These are phyloP conservation scores for Aspergillus kassunensis DNA, from an alignment of 495 filamentous ascomycete genomes.

Conservation along the genomic window DNA sequence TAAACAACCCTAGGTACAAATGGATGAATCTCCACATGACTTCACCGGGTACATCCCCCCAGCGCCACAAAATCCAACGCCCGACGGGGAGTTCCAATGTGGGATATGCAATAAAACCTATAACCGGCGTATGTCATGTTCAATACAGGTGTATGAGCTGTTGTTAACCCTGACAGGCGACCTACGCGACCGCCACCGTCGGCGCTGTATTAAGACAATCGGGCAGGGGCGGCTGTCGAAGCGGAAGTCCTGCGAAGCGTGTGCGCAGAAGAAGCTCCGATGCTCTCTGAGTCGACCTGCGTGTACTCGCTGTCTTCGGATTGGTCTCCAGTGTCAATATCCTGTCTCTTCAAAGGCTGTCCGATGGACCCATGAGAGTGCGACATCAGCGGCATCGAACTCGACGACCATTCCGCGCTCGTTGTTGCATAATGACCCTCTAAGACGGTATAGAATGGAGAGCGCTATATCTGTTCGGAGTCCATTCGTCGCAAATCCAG, in stretches of 20 bases:
- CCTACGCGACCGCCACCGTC: constrained; percentile 21
- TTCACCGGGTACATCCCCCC: no score
- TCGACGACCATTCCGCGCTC: not conserved
- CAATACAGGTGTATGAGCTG: not conserved
- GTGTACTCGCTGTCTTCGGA: constrained; percentile 15
- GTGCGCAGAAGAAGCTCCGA: constrained; percentile 20
- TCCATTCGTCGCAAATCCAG: not conserved
- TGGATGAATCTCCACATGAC: no score
- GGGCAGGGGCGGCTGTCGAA: constrained; percentile 20
- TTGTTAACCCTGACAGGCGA: constrained; percentile 11
- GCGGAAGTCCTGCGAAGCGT: constrained; percentile 21
- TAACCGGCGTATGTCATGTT: constrained; percentile 12
- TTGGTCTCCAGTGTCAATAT: constrained; percentile 11
- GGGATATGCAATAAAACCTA: constrained; percentile 20
- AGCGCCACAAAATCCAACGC: constrained; percentile 8
- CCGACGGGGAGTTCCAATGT: constrained; percentile 14
- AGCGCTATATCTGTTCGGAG: no score
- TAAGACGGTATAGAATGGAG: no score
- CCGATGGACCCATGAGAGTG: not conserved
- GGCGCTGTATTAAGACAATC: constrained; percentile 17
- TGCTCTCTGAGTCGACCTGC: constrained; percentile 20
- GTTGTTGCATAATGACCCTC: not conserved
- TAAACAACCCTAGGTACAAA: no score
- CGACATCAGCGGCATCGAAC: no score
- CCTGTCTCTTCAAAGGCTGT: constrained; percentile 7